Percentiles rank a stretch among this genome's conserved stretches.
These are phyloP conservation scores for Saccharomycopsis olivae DNA, from an alignment of 805 yeast genomes.

Conservation along the genomic window DNA sequence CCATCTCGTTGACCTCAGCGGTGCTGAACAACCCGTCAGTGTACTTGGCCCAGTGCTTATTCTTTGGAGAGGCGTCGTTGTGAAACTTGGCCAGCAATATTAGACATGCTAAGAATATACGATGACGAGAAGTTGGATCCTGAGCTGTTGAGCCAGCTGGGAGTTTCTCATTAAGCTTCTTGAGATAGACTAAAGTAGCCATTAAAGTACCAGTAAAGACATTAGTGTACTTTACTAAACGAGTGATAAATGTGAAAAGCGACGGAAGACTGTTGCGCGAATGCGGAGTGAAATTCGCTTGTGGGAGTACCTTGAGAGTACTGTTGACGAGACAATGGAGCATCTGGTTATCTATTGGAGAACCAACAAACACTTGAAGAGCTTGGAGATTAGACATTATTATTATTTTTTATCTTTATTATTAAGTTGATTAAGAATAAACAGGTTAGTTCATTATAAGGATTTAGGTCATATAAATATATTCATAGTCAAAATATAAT, in stretches of 20 bases:
- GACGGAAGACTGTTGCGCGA: conserved; percentile 28
- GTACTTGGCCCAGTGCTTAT: conserved; percentile 92
- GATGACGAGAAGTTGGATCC: conserved; percentile 78
- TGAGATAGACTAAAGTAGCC: conserved; percentile 81
- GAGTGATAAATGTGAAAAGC: conserved; percentile 56
- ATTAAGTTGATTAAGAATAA: too few species aligned
- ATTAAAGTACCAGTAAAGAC: conserved; percentile 92
- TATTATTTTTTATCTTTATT: too few species aligned
- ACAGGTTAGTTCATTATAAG: too few species aligned
- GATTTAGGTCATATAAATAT: too few species aligned
- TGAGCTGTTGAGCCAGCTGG: conserved; percentile 89
- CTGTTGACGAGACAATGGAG: conserved; percentile 15
- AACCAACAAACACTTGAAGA: conserved; percentile 11
- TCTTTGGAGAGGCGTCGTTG: conserved; percentile 90
- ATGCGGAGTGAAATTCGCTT: conserved; percentile 2
- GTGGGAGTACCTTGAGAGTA: conserved; percentile 22
- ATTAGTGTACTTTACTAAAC: conserved; percentile 67
- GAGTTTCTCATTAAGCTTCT: conserved; percentile 61
- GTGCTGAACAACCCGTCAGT: conserved; percentile 75
- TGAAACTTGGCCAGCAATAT: conserved; percentile 86
- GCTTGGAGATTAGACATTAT: conserved; percentile 17
- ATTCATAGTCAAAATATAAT: too few species aligned
- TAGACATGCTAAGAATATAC: conserved; percentile 82
- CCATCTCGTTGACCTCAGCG: conserved; percentile 82
- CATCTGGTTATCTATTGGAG: conserved; percentile 18